Evolutionary conservation across 345 rosid species (phyloP), one percentile per base, ranked within the genome.

Genomic region (Citrus medica): DNA sequence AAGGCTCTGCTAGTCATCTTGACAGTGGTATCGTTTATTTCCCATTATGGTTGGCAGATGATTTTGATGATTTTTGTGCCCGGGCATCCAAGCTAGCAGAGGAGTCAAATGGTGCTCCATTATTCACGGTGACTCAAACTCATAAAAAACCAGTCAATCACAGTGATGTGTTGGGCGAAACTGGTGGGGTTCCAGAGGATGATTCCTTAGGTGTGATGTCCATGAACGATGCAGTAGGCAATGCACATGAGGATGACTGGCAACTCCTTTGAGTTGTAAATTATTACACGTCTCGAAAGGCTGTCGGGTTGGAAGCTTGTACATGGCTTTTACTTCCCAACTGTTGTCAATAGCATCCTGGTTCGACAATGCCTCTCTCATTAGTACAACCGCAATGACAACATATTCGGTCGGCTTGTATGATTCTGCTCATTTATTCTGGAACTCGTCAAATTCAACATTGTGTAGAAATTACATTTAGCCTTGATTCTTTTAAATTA

Each of bases 41-140:
- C 10, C 19, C 63, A 51, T 48, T 65, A 0, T 46, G 40, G 14
- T 67, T 76, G 78, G 79, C 92, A 94, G 97, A 79, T 82, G 97
- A 92, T 85, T 94, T 96, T 48, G 89, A 91, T 60, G 80, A 93
- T 58, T 91, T 96, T 40, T 92, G 99, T 80, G 80, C 56, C 28
- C 88, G 91, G 53, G 95, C 99, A 76, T 85, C 91, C 17, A 89
- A 88, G 77, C 87, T 96, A 69, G 93, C 97, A 1, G 90, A 88
- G 62, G 95, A 89, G 73, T 91, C 99, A 5, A 83, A 86, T 10
- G 99, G 99, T 7, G 99, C 99, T 63, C 99, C 99, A 4, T 77
- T 96, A 60, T 91, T 96, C 71, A 89, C 92, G 1, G 85, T 89
- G 10, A 81, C 85, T 59, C 78, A 84, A 74, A 79, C 86, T 25